A percentile compares a stretch with the other conserved stretches of the same genome.
Conservation (phyloP, 345 rosid genomes). For the Salix dunnii region DNA sequence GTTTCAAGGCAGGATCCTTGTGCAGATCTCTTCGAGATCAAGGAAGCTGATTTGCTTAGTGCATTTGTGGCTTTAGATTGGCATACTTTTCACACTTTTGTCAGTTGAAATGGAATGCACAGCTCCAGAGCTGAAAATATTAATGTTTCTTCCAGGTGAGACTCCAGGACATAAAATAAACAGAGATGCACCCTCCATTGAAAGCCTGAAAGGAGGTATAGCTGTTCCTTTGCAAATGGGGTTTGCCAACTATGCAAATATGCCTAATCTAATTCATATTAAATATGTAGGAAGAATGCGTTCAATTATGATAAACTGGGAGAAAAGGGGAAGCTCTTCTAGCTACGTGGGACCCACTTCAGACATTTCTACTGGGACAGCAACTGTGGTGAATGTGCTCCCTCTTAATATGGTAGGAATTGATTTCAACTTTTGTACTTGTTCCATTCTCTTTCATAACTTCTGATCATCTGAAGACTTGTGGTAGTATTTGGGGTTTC, state of each 20-base stretch:
- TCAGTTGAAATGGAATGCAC: background rate
- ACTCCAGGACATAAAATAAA: constrained; percentile 44
- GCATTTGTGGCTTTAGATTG: background rate
- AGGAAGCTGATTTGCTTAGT: background rate
- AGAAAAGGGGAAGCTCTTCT: constrained; percentile 65
- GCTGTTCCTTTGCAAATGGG: constrained; percentile 17
- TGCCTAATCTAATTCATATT: constrained; percentile 12
- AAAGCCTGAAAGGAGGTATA: constrained; percentile 69
- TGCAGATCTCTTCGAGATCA: no score
- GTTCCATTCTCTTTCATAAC: background rate
- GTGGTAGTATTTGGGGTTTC: background rate
- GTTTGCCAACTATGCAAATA: constrained; percentile 14
- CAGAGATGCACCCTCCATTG: constrained; percentile 50
- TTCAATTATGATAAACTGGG: constrained; percentile 59
- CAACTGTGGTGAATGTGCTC: constrained; percentile 40
- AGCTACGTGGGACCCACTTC: constrained; percentile 51
- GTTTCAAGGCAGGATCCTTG: no score
- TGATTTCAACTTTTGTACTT: constrained; percentile 1
- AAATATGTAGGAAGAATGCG: constrained; percentile 59
- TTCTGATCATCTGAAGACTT: background rate
- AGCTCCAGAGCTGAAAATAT: background rate
- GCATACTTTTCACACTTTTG: background rate
- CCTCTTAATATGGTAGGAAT: constrained; percentile 49
- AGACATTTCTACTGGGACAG: constrained; percentile 36
- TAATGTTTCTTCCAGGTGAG: constrained; percentile 52